A percentile compares a stretch with the other conserved stretches of the same genome.
Conservation (phyloP, 306 rosid species). For the Begonia masoniana region DNA sequence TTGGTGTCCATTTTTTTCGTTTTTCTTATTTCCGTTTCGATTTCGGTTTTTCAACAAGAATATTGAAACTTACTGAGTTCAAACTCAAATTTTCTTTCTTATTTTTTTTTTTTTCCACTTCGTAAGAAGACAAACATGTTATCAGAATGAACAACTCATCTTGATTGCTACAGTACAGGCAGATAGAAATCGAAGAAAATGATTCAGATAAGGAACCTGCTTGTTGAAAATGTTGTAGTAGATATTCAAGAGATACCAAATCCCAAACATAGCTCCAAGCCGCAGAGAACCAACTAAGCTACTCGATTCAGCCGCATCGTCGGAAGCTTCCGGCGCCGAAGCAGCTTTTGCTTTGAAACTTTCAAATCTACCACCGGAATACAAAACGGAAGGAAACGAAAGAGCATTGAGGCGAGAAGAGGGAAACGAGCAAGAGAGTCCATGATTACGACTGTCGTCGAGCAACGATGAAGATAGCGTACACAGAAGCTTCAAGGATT, state of each 20-base stretch:
- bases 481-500: conserved; percentile 10
- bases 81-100: too few species aligned
- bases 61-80: too few species aligned
- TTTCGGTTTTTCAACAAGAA: too few species aligned
- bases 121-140: too few species aligned
- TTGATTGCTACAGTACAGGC: too few species aligned
- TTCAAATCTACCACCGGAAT: conserved; percentile 5
- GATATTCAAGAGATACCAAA: conserved; percentile 81
- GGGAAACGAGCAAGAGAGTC: conserved; percentile 25
- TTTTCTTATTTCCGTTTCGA: too few species aligned
- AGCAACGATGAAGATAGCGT: conserved; percentile 24
- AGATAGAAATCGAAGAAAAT: too few species aligned
- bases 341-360: conserved; percentile 40
- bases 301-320: conserved; percentile 16
- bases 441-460: conserved; percentile 48
- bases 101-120: too few species aligned
- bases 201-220: conserved; percentile 35
- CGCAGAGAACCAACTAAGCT: conserved; percentile 31
- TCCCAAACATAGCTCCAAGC: conserved; percentile 56
- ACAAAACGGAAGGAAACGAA: too few species aligned
- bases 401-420: conserved; percentile 1
- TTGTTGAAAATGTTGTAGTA: conserved; percentile 89
- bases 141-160: too few species aligned
- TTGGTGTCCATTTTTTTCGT: too few species aligned
- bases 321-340: conserved; percentile 39